A percentile compares a stretch with the other conserved stretches of the same genome.
These are phyloP conservation scores for Epichloe hybrida DNA, from an alignment of 2,329 filamentous ascomycete species.

Conservation along the genomic window DNA sequence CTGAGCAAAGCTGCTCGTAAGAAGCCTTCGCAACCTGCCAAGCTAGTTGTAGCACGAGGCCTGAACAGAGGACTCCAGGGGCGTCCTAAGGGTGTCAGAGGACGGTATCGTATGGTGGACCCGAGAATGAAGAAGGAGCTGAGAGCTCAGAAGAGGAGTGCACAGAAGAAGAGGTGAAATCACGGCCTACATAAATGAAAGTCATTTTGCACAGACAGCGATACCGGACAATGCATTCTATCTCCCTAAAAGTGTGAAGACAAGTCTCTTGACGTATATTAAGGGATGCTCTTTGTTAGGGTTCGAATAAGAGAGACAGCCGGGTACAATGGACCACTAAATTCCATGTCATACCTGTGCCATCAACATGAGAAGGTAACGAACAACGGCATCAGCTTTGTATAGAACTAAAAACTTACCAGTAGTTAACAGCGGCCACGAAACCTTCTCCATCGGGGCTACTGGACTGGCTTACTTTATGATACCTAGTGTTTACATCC, in stretches of 20 bases:
- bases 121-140: conserved; percentile 93
- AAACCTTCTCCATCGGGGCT: conserved; percentile 56
- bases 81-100: conserved; percentile 82
- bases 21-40: conserved; percentile 72
- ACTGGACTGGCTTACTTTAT: conserved; percentile 65
- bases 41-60: conserved; percentile 78
- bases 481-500: conserved; percentile 38
- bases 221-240: conserved; percentile 1
- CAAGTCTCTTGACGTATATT: background rate
- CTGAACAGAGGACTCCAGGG: conserved; percentile 75
- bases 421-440: conserved; percentile 72
- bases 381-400: background rate
- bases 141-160: conserved; percentile 64
- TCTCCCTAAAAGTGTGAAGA: background rate
- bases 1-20: conserved; percentile 73
- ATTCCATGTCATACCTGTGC: conserved; percentile 66
- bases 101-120: conserved; percentile 95
- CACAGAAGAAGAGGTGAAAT: conserved; percentile 42
- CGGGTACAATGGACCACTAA: conserved; percentile 54
- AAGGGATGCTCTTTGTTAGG: conserved; percentile 10
- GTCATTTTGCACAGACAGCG: conserved; percentile 1
- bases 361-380: conserved; percentile 1
- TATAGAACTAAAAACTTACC: conserved; percentile 30
- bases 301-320: conserved; percentile 40
- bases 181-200: background rate